These are phyloP conservation scores for Leccinum angustisporum DNA, from an alignment of 1,284 basidiomycete species.

Conservation along the genomic window DNA sequence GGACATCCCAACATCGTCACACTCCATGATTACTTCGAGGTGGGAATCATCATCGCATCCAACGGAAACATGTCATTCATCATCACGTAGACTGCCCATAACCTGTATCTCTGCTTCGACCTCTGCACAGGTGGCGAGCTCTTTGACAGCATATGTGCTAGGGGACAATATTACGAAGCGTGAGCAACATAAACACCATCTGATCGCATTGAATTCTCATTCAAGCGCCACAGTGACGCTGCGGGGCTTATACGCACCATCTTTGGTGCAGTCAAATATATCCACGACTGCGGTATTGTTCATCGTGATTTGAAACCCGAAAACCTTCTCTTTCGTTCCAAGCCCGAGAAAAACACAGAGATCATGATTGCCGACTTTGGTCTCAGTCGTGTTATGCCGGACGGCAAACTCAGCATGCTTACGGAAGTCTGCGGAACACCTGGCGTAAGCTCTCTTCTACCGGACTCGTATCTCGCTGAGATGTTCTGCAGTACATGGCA, in stretches of 20 bases:
- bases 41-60: conserved; percentile 33
- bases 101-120: conserved; percentile 94
- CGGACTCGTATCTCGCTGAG: conserved; percentile 9
- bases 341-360: conserved; percentile 86
- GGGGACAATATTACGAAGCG: conserved; percentile 96
- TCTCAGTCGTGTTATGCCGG: conserved; percentile 85
- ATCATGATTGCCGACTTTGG: conserved; percentile 99
- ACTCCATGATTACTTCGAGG: conserved; percentile 97
- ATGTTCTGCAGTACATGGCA: conserved; percentile 80
- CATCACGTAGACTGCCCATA: conserved; percentile 75
- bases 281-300: conserved; percentile 93
- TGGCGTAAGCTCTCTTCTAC: conserved; percentile 47
- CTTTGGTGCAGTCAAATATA: conserved; percentile 85
- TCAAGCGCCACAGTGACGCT: conserved; percentile 65
- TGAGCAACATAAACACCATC: conserved; percentile 39
- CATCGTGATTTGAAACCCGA: conserved; percentile 98
- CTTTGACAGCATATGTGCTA: conserved; percentile 97
- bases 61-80: conserved; percentile 1
- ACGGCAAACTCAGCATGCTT: conserved; percentile 83
- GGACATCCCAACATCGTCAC: conserved; percentile 89
- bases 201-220: conserved; percentile 3
- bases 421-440: conserved; percentile 96
- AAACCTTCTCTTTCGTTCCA: conserved; percentile 92
- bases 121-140: conserved; percentile 97
- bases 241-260: conserved; percentile 88